Percentiles rank a stretch among this genome's conserved stretches.
These are phyloP conservation scores for Mycena venus DNA, from an alignment of 768 basidiomycete genomes.

Conservation along the genomic window DNA sequence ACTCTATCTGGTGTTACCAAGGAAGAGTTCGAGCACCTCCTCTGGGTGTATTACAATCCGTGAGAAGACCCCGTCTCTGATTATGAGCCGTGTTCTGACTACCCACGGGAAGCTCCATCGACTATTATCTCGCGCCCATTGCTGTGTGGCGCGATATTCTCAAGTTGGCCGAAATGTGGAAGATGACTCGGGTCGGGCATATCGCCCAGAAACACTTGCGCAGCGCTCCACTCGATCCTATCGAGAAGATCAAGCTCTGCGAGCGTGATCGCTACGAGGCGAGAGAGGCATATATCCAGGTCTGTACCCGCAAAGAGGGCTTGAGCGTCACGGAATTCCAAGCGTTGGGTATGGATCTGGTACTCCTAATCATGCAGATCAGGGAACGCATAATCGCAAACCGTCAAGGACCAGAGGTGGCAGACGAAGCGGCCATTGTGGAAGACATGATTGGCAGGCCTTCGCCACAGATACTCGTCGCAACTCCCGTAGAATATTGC, in stretches of 20 bases:
- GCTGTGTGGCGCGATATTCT: constrained; percentile 12
- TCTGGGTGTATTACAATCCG: constrained; percentile 23
- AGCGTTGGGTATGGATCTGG: constrained; percentile 13
- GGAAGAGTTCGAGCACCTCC: constrained; percentile 16
- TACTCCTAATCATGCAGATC: constrained; percentile 21
- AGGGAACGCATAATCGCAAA: constrained; percentile 8
- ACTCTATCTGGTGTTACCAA: constrained; percentile 14
- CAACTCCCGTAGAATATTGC: neutral
- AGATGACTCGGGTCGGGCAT: neutral
- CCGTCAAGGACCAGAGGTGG: neutral
- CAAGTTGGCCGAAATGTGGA: constrained; percentile 21
- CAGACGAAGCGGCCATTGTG: neutral
- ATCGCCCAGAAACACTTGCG: neutral
- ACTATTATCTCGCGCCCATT: neutral
- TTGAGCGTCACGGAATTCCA: constrained; percentile 15
- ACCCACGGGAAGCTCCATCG: neutral
- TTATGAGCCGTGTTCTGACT: neutral
- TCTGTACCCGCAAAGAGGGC: constrained; percentile 15
- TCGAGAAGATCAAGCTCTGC: constrained; percentile 13
- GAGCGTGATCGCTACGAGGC: neutral
- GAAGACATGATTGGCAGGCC: constrained; percentile 10
- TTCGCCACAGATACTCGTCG: neutral
- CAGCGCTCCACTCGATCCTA: neutral
- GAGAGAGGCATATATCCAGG: neutral
- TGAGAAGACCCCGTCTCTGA: neutral